Conservation (phyloP, 306 rosid genomes). For the Cucumis sativus region DNA sequence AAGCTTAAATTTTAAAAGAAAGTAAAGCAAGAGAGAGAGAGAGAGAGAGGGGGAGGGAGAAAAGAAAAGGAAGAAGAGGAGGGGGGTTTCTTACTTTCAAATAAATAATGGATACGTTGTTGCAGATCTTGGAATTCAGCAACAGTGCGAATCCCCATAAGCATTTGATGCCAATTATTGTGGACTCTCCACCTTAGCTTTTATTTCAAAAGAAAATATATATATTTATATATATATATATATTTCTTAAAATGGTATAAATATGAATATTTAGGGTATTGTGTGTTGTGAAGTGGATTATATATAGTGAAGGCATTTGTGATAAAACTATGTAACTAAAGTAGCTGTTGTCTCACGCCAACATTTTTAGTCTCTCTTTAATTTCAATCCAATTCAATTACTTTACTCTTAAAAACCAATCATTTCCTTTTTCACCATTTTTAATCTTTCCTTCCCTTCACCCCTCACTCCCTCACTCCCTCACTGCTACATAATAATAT, state of each 20-base stretch:
- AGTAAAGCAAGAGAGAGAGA: slow-evolving; percentile 23
- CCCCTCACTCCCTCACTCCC: neutral
- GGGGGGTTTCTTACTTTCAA: neutral
- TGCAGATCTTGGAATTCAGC: slow-evolving; percentile 83
- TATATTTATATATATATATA: too few species aligned
- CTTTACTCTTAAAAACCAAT: neutral
- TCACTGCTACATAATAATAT: neutral
- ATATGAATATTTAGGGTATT: neutral
- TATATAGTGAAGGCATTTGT: neutral
- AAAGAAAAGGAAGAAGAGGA: slow-evolving; percentile 4
- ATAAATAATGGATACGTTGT: slow-evolving; percentile 15
- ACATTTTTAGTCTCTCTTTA: neutral
- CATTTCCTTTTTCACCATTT: neutral
- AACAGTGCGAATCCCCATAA: slow-evolving; percentile 98
- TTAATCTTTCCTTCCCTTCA: neutral
- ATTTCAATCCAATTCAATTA: neutral
- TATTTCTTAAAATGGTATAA: neutral
- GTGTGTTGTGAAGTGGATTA: neutral
- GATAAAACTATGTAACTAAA: neutral
- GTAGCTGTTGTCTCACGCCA: slow-evolving; percentile 13
- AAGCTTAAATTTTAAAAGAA: neutral
- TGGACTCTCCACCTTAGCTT: slow-evolving; percentile 77
- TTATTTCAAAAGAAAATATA: neutral
- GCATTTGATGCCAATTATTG: slow-evolving; percentile 99
- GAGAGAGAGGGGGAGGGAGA: too few species aligned